A percentile compares a stretch with the other conserved stretches of the same genome.
Evolutionary conservation across 31 red algal species (phyloP).

Genomic region (Odonthalia washingtoniensis): DNA sequence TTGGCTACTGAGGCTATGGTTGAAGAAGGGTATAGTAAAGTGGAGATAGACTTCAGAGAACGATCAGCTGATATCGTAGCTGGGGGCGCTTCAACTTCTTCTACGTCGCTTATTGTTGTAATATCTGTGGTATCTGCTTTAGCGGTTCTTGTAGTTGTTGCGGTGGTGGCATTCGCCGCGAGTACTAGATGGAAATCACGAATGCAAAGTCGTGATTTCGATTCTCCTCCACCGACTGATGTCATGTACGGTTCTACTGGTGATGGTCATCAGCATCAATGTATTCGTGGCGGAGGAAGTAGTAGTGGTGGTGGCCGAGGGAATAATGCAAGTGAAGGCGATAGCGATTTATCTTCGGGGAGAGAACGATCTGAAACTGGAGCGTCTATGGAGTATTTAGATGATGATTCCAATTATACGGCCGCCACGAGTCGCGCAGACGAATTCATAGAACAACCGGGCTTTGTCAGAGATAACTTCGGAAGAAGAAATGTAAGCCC

Average conservation of each 20-base stretch:
- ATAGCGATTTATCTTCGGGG: constrained; percentile 60
- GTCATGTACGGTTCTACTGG: too few relatives aligned
- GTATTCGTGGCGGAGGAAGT: too few relatives aligned
- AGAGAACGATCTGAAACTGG: constrained; percentile 54
- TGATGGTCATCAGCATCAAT: too few relatives aligned
- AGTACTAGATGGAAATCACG: constrained; percentile 1
- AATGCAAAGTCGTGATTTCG: constrained; percentile 15
- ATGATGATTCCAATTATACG: constrained; percentile 71
- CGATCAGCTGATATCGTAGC: background rate
- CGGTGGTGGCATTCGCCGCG: constrained; percentile 52
- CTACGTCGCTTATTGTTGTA: constrained; percentile 46
- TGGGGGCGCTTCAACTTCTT: background rate
- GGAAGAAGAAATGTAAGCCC: constrained; percentile 51
- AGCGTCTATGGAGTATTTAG: constrained; percentile 65
- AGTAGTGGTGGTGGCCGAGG: too few relatives aligned
- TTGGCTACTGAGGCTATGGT: constrained; percentile 5
- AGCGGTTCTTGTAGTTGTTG: constrained; percentile 27
- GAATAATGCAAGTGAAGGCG: constrained; percentile 45
- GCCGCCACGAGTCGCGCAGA: constrained; percentile 67
- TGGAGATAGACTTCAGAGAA: constrained; percentile 7
- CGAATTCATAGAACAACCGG: constrained; percentile 55
- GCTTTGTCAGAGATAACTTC: constrained; percentile 61
- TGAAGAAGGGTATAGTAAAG: constrained; percentile 23
- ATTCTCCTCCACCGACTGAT: constrained; percentile 58
- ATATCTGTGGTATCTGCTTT: constrained; percentile 47